Base-by-base conservation (phyloP, 192 early-diverging fungal species). In the Coemansia umbellata region DNA sequence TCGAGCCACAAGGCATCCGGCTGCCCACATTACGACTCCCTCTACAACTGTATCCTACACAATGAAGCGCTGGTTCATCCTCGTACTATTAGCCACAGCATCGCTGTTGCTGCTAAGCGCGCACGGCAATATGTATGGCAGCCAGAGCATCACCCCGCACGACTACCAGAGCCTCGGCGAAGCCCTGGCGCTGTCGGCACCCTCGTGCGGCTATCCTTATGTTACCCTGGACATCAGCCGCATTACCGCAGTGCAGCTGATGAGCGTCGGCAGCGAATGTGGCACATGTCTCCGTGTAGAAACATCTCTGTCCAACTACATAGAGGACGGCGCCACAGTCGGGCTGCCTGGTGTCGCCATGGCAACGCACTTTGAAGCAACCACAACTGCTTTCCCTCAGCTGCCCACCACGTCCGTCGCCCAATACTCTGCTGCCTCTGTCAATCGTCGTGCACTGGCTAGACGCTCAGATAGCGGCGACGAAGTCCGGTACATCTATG, bases 131-230 rank as follows among this genome's bases (percentile, higher is more conserved):
- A 66, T 78, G 59, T 62, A 51, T 24, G 74, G 74, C 9, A 56
- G 53, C 41, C 63, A 71, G 47, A 55, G 37, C 50, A 78, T 78
- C 33, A 71, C 74, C 14, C 74, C 74, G 5, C 74, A 78, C 39
- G 67, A 78, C 63, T 78, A 78, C 55, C 59, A 69, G 18, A 57
- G 58, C 37, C 47, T 81, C 28, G 80, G 77, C 26, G 28, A 24
- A 0, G 65, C 60, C 15, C 60, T 81, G 8, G 69, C 68, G 18
- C 48, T 31, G 14, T 79, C 78, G 13, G 77, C 80, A 8, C 80
- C 80, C 9, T 68, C 64, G 8, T 81, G 80, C 54, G 80, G 80
- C 9, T 75, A 65, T 32, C 77, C 80, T 0, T 81, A 81, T 33
- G 68, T 56, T 6, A 48, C 66, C 9, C 51, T 81, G 10, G 71